Base-by-base conservation (phyloP, 805 yeast species). In the Saccharomycopsis guyanensis region DNA sequence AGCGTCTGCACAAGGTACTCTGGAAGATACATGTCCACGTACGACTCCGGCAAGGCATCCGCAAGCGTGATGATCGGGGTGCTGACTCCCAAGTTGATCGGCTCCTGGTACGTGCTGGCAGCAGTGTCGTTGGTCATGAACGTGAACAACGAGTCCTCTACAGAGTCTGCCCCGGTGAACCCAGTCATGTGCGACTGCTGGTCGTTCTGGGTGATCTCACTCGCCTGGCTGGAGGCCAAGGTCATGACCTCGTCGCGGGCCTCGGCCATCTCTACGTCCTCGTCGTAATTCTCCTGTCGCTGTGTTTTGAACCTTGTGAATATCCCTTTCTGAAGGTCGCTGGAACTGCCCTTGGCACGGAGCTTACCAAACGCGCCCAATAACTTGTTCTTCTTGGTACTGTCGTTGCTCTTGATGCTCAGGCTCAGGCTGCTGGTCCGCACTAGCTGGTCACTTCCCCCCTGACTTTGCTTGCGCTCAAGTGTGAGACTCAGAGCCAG, bases 21-120 rank as follows among this genome's bases (percentile, higher is more conserved):
- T 1, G 79, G 72, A 0, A 79, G 63, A 57, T 80, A 80, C 75
- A 77, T 76, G 55, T 76, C 79, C 18, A 63, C 56, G 54, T 70
- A 80, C 23, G 64, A 64, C 13, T 59, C 58, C 1, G 85, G 85
- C n/a, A 79, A 53, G 0, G 76, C 78, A 20, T 76, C 72, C 42
- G 70, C 66, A 25, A 78, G 57, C 1, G 71, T 57, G 3, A 68
- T 43, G 32, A 53, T 42, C 13, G 49, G 45, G 4, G 47, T 43
- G 3, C 40, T 3, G 13, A 42, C 37, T 4, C 50, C 7, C 12
- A 50, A 40, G 29, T 38, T 48, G 10, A 51, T 33, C 13, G 47
- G 32, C 3, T 25, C 20, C 16, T 33, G 18, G n/a, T 36, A 12
- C 2, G 42, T 35, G n/a, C 16, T 39, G 12, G 23, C 23, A 15